Conservation (phyloP, 2,329 filamentous ascomycete species). For the Fusarium annulatum region DNA sequence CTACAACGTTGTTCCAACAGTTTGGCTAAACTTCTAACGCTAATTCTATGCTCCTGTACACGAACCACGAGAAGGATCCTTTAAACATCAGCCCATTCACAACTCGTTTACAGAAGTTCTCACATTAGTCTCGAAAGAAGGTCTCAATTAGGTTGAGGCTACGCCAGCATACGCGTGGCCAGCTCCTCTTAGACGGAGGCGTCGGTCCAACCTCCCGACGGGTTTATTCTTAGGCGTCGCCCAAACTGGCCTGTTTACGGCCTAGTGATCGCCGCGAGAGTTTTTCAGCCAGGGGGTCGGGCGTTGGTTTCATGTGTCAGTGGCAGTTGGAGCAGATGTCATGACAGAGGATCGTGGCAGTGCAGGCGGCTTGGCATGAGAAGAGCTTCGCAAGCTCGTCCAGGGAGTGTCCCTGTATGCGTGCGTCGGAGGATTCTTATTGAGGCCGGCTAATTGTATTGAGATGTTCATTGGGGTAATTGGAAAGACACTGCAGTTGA, state of each 20-base stretch:
- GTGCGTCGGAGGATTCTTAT: background rate
- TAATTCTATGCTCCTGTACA: background rate
- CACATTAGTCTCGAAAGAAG: background rate
- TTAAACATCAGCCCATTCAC: slow-evolving; percentile 11
- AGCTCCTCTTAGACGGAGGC: background rate
- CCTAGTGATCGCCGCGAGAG: slow-evolving; percentile 35
- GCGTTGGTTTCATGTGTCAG: slow-evolving; percentile 27
- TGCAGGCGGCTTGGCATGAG: slow-evolving; percentile 34
- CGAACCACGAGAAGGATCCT: background rate
- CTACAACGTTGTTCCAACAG: background rate
- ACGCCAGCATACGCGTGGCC: slow-evolving; percentile 43
- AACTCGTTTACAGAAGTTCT: slow-evolving; percentile 10
- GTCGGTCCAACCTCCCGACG: slow-evolving; percentile 20
- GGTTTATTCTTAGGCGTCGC: slow-evolving; percentile 34
- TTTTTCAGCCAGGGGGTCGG: slow-evolving; percentile 23
- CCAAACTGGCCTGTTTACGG: slow-evolving; percentile 24
- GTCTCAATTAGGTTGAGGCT: slow-evolving; percentile 15
- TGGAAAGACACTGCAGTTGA: slow-evolving; percentile 1
- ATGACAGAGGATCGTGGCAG: slow-evolving; percentile 35
- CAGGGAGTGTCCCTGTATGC: slow-evolving; percentile 7
- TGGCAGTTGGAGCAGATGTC: slow-evolving; percentile 5
- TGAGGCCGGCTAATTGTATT: slow-evolving; percentile 14
- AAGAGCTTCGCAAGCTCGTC: slow-evolving; percentile 28
- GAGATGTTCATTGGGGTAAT: slow-evolving; percentile 14
- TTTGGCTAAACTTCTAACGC: background rate